Evolutionary conservation across 2,329 filamentous ascomycete species (phyloP).

Genomic region (Xylaria polymorpha): DNA sequence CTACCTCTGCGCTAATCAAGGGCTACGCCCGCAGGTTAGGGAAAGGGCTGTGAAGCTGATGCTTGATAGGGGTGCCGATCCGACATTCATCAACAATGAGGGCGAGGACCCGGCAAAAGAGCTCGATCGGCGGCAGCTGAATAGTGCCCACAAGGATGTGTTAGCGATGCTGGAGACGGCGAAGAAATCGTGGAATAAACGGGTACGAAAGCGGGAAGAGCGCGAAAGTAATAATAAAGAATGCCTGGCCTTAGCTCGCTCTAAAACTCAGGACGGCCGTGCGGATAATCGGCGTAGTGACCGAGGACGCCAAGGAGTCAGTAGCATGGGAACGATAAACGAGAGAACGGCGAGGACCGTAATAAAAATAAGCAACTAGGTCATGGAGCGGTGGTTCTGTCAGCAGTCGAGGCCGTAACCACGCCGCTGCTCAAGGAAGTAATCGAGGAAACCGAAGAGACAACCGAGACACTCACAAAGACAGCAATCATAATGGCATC

Average conservation of each 20-base stretch:
- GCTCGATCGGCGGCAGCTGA: background rate
- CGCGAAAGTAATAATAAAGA: background rate
- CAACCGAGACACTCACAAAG: background rate
- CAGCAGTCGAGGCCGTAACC: background rate
- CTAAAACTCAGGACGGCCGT: background rate
- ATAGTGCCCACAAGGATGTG: background rate
- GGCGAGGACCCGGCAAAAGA: background rate
- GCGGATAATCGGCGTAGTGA: background rate
- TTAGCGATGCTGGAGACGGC: slow-evolving; percentile 2
- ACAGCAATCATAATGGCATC: background rate
- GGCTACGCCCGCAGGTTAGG: background rate
- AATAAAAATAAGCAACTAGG: background rate
- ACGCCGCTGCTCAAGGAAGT: background rate
- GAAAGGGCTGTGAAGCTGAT: slow-evolving; percentile 25
- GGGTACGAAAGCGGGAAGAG: background rate
- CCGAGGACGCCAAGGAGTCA: background rate
- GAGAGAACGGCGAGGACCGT: background rate
- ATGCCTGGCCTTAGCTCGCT: background rate
- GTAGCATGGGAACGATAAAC: background rate
- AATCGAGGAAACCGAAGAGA: background rate
- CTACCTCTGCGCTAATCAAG: slow-evolving; percentile 10
- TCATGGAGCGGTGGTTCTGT: background rate
- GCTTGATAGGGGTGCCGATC: slow-evolving; percentile 23
- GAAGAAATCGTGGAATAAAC: background rate
- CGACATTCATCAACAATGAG: background rate